Conservation (phyloP, 2,329 filamentous ascomycete genomes). For the Colletotrichum sojae region DNA sequence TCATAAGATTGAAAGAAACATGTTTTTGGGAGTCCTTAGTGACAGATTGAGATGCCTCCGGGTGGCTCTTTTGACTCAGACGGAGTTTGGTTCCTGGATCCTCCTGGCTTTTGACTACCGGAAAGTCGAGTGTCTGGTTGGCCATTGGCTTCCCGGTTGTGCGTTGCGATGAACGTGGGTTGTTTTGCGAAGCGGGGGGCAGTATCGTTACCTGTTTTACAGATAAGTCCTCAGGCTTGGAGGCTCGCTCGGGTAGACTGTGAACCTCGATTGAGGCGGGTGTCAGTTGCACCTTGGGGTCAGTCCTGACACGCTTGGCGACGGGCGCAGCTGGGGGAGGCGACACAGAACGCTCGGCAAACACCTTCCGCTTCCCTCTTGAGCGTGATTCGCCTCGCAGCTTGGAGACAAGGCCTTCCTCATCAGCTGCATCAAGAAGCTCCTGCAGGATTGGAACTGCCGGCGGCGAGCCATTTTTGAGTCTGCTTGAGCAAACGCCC, state of each 20-base stretch:
- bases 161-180: conserved; percentile 25
- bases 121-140: conserved; percentile 70
- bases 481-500: conserved; percentile 60
- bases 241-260: not conserved
- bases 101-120: conserved; percentile 82
- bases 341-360: conserved; percentile 20
- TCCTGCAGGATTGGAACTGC: conserved; percentile 54
- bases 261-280: not conserved
- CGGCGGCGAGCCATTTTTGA: conserved; percentile 54
- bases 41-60: conserved; percentile 16
- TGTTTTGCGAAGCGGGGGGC: conserved; percentile 18
- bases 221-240: not conserved
- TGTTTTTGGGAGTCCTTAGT: conserved; percentile 48
- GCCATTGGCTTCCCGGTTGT: conserved; percentile 45
- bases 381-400: conserved; percentile 2
- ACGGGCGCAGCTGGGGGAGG: conserved; percentile 5
- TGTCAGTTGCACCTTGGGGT: not conserved
- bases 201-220: conserved; percentile 17
- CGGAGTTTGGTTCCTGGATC: conserved; percentile 74
- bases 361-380: not conserved
- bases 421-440: conserved; percentile 58
- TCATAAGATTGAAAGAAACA: conserved; percentile 49
- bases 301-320: conserved; percentile 19
- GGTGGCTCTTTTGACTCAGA: conserved; percentile 69
- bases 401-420: conserved; percentile 55